phyloP scores from a whole-genome alignment of 2,329 filamentous ascomycete genomes.

The Colletotrichum sp. region DNA sequence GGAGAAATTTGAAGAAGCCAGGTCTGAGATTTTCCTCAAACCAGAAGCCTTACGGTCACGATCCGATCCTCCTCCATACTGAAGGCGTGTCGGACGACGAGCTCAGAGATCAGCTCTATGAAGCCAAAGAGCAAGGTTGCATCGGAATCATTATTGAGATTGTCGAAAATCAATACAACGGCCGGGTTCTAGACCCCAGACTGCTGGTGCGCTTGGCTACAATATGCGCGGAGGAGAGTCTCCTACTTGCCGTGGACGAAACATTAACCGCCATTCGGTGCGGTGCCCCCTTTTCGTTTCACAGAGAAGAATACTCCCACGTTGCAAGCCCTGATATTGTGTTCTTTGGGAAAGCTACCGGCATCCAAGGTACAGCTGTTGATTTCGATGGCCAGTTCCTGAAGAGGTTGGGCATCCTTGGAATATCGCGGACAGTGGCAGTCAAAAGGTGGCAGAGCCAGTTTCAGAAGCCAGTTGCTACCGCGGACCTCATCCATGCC shows the following conservation, averaged over 20 bases:
- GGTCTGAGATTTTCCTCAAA: background rate
- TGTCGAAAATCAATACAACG: conserved; percentile 26
- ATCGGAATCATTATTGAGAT: conserved; percentile 28
- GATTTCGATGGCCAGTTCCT: conserved; percentile 3
- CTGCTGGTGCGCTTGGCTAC: conserved; percentile 17
- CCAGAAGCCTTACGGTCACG: conserved; percentile 10
- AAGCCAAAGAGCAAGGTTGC: conserved; percentile 24
- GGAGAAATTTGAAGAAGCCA: background rate
- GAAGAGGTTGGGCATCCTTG: background rate
- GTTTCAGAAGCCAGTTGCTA: background rate
- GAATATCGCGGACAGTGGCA: background rate
- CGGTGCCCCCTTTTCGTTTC: conserved; percentile 31
- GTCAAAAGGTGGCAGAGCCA: conserved; percentile 11
- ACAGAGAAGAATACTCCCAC: conserved; percentile 24
- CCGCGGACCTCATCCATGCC: conserved; percentile 6
- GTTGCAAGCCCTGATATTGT: conserved; percentile 23
- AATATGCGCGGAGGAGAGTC: conserved; percentile 19
- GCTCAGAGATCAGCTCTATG: conserved; percentile 20
- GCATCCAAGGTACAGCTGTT: background rate
- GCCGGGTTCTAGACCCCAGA: conserved; percentile 21
- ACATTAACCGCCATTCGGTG: conserved; percentile 28
- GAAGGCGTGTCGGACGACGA: conserved; percentile 20
- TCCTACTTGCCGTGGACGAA: conserved; percentile 27
- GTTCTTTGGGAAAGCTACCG: conserved; percentile 26
- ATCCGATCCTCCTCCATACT: conserved; percentile 23